Conservation (phyloP, 345 rosid species). For the Eucalyptus cladocalyx region DNA sequence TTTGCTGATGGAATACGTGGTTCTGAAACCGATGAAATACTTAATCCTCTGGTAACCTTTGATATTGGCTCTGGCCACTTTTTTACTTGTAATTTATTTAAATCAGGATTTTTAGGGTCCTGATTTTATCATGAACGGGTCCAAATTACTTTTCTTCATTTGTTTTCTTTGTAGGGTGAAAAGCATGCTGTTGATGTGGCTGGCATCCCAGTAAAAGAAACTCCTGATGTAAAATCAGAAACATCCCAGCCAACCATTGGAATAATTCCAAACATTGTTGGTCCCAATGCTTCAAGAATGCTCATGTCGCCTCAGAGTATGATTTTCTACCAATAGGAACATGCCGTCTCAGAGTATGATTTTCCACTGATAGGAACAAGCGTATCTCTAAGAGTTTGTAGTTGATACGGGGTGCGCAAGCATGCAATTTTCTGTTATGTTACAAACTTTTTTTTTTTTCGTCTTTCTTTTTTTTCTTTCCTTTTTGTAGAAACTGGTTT, state of each 20-base stretch:
- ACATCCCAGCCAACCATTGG: slow-evolving; percentile 40
- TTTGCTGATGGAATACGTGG: slow-evolving; percentile 68
- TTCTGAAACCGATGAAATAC: slow-evolving; percentile 54
- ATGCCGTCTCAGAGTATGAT: slow-evolving; percentile 61
- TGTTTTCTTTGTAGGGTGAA: background rate
- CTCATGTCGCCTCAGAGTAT: slow-evolving; percentile 56
- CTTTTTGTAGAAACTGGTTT: slow-evolving; percentile 57
- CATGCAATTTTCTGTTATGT: background rate
- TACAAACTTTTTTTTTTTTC: background rate
- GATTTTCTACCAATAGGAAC: background rate
- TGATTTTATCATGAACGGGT: background rate
- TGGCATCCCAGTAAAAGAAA: slow-evolving; percentile 18
- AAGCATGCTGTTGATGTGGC: slow-evolving; percentile 31
- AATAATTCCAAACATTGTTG: slow-evolving; percentile 23
- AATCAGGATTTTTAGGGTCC: background rate
- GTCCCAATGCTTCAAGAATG: slow-evolving; percentile 19
- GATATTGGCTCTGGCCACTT: background rate
- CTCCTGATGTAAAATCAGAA: slow-evolving; percentile 45
- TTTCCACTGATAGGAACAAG: background rate
- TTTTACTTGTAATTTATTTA: background rate
- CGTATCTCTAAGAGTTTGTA: background rate
- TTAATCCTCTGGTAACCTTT: slow-evolving; percentile 40
- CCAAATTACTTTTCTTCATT: background rate
- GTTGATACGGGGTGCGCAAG: background rate
- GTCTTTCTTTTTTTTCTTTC: background rate